Evolutionary conservation across 129 eudicot genomes (phyloP).

Genomic region (Pulicaria dysenterica): DNA sequence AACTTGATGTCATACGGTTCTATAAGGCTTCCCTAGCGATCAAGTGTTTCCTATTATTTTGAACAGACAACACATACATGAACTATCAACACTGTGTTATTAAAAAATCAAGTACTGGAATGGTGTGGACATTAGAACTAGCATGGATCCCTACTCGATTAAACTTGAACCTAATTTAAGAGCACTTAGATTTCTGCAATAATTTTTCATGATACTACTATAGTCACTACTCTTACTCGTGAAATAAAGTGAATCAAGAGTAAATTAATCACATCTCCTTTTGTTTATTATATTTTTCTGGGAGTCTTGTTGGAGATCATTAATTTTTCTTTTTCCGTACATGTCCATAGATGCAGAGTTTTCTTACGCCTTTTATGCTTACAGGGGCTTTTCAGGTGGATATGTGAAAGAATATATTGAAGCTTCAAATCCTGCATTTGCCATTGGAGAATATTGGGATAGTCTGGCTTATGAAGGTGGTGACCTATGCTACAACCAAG

Average conservation of each 20-base stretch:
- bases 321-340: neutral
- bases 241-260: neutral
- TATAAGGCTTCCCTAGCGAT: neutral
- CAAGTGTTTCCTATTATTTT: neutral
- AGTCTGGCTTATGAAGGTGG: conserved; percentile 67
- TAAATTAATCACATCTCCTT: neutral
- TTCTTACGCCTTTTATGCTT: neutral
- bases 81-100: neutral
- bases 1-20: neutral
- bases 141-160: too few species aligned
- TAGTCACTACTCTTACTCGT: neutral
- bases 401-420: conserved; percentile 67
- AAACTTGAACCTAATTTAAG: too few species aligned
- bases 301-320: conserved; percentile 1
- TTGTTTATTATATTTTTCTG: neutral
- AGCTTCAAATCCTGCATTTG: conserved; percentile 68
- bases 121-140: neutral
- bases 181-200: too few species aligned
- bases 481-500: conserved; percentile 70
- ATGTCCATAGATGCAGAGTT: conserved; percentile 15
- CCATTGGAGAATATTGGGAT: conserved; percentile 80
- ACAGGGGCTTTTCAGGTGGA: conserved; percentile 70
- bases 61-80: neutral
- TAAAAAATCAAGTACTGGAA: neutral
- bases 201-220: too few species aligned